Evolutionary conservation across 2,329 filamentous ascomycete genomes (phyloP).

Genomic region (Colletotrichum sp.): DNA sequence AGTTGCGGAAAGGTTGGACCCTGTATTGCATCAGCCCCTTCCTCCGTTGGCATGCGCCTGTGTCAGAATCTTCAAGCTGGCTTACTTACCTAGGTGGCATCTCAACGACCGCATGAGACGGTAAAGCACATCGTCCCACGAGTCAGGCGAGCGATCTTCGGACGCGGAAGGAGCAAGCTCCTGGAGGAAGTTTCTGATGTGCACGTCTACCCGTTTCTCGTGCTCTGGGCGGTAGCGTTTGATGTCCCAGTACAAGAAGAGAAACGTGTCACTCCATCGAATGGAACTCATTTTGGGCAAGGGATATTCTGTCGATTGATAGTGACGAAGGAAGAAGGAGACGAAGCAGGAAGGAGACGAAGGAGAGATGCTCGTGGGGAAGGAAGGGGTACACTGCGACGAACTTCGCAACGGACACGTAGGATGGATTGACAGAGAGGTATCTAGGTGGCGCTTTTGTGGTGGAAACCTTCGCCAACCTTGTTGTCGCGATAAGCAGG

Average conservation of each 20-base stretch:
- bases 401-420: not conserved
- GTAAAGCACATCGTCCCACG: not conserved
- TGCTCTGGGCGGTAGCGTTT: not conserved
- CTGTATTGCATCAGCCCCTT: not conserved
- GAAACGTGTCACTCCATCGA: not conserved
- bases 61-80: not conserved
- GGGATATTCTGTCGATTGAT: accelerated
- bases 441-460: not conserved
- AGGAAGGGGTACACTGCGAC: not conserved
- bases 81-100: not conserved
- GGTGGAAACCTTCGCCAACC: not conserved
- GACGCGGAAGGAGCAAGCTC: not conserved
- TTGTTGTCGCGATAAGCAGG: not conserved
- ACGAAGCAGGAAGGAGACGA: too few relatives aligned
- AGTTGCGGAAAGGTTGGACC: not conserved
- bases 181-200: not conserved
- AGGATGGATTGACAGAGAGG: accelerated
- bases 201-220: not conserved
- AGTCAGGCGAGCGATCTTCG: not conserved
- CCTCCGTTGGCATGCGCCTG: accelerated
- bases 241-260: not conserved
- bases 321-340: too few relatives aligned
- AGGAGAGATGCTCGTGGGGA: not conserved
- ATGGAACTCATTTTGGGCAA: accelerated
- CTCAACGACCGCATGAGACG: not conserved